Evolutionary conservation across 495 filamentous ascomycete genomes (phyloP).

Genomic region (Lophiostoma macrostomum): DNA sequence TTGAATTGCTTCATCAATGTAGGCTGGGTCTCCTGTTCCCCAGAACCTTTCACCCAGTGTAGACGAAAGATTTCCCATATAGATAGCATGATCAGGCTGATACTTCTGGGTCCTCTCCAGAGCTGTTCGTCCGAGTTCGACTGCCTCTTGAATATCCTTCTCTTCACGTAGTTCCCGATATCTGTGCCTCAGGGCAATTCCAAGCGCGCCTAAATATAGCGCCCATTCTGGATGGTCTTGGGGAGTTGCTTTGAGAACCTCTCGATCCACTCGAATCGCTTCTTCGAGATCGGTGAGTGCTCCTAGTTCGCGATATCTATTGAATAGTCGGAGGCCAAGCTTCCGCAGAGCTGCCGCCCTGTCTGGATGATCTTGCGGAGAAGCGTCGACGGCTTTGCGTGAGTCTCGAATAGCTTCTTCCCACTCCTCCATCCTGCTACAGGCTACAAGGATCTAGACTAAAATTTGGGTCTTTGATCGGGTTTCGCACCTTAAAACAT

Average conservation of each 20-base stretch:
- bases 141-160: constrained; percentile 3
- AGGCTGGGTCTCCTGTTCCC: too few relatives aligned
- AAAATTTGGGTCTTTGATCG: too few relatives aligned
- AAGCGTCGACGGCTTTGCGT: constrained; percentile 19
- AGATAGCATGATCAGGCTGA: too few relatives aligned
- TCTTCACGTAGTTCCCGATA: neutral
- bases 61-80: too few relatives aligned
- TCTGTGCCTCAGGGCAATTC: neutral
- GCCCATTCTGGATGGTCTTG: constrained; percentile 6
- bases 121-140: too few relatives aligned
- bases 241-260: constrained; percentile 13
- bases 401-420: constrained; percentile 25
- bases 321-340: constrained; percentile 14
- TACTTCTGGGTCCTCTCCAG: too few relatives aligned
- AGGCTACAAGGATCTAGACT: too few relatives aligned
- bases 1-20: too few relatives aligned
- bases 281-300: constrained; percentile 23
- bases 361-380: constrained; percentile 29
- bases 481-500: too few relatives aligned
- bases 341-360: constrained; percentile 18
- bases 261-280: constrained; percentile 7
- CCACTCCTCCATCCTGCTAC: constrained; percentile 22
- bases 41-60: too few relatives aligned
- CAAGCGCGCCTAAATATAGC: neutral
- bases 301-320: constrained; percentile 20